Evolutionary conservation across 1,284 basidiomycete species (phyloP).

Genomic region (Phylloporus sp.): DNA sequence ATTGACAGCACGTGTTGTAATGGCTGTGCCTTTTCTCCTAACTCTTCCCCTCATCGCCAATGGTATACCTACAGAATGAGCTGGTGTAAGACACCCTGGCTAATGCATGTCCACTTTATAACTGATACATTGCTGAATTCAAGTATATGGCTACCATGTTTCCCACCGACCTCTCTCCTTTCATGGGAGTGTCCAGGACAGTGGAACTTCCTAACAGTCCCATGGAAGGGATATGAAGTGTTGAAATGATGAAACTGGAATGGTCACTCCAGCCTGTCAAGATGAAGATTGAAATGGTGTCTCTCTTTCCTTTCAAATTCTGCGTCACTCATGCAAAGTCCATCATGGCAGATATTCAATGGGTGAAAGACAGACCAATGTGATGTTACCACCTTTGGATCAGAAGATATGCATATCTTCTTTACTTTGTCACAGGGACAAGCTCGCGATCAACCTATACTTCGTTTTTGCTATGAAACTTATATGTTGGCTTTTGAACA

Average conservation of each 20-base stretch:
- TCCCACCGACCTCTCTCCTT: slow-evolving; percentile 84
- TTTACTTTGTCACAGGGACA: background rate
- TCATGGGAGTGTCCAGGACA: slow-evolving; percentile 73
- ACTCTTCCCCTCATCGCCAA: slow-evolving; percentile 8
- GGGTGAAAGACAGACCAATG: slow-evolving; percentile 92
- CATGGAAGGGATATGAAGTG: slow-evolving; percentile 52
- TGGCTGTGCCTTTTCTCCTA: slow-evolving; percentile 25
- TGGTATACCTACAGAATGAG: slow-evolving; percentile 73
- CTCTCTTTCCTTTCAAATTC: slow-evolving; percentile 8
- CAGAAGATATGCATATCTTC: slow-evolving; percentile 56
- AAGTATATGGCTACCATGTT: slow-evolving; percentile 87
- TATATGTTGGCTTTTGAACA: slow-evolving; percentile 22
- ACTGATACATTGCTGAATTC: background rate
- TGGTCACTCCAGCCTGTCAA: slow-evolving; percentile 87
- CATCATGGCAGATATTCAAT: slow-evolving; percentile 73
- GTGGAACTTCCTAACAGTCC: slow-evolving; percentile 60
- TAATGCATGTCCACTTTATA: background rate
- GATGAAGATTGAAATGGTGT: slow-evolving; percentile 86
- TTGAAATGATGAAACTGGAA: slow-evolving; percentile 76
- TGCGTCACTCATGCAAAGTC: background rate
- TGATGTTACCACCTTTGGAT: slow-evolving; percentile 84
- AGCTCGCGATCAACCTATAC: background rate
- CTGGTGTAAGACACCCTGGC: slow-evolving; percentile 57
- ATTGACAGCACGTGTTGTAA: slow-evolving; percentile 32
- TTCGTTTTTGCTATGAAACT: background rate